Evolutionary conservation across 2,329 filamentous ascomycete genomes (phyloP), one percentile per base, ranked within the genome.

Genomic region (Pyrenochaeta sp.): DNA sequence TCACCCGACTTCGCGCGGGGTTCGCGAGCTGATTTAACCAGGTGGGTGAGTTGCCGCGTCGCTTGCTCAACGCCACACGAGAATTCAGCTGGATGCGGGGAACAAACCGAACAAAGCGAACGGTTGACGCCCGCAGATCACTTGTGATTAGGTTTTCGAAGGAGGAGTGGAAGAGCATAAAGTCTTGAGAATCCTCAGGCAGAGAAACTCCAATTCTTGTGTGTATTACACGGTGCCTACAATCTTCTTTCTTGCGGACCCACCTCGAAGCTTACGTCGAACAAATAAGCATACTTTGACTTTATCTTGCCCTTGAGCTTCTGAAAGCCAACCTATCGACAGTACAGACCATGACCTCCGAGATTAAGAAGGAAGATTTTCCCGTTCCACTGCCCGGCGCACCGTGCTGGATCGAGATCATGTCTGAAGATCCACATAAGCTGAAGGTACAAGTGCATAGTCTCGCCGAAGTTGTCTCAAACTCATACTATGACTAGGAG

Each of bases 321-420:
- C n/a, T 4, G 4, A 7, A 36, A 7, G 4, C 33, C 14, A 36
- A 17, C 6, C 18, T 23, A 30, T 4, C 40, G 17, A 41, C 7
- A 31, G 12, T 23, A 30, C 4, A n/a, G 14, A 42, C 14, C 18
- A 59, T 63, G 58, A 45, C 60, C 5, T 54, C 54, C 12, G 51
- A 54, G n/a, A n/a, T 17, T n/a, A 27, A 53, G 37, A 36, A 57
- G 14, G 27, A 30, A 3, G 30, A 18, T 12, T 23, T 18, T 10
- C 46, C 50, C 4, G 33, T 42, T 14, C 54, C 61, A 7, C 56
- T 52, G 4, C 44, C 53, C 2, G 61, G 63, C 7, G 33, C 55
- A 29, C 61, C 56, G 14, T 67, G 61, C 48, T 64, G 61, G 61
- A 58, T 67, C 32, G 61, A 67, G 36, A 60, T 67, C 44, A 51